These are phyloP conservation scores for Falciphora oryzae DNA, from an alignment of 2,329 filamentous ascomycete species.

Conservation along the genomic window DNA sequence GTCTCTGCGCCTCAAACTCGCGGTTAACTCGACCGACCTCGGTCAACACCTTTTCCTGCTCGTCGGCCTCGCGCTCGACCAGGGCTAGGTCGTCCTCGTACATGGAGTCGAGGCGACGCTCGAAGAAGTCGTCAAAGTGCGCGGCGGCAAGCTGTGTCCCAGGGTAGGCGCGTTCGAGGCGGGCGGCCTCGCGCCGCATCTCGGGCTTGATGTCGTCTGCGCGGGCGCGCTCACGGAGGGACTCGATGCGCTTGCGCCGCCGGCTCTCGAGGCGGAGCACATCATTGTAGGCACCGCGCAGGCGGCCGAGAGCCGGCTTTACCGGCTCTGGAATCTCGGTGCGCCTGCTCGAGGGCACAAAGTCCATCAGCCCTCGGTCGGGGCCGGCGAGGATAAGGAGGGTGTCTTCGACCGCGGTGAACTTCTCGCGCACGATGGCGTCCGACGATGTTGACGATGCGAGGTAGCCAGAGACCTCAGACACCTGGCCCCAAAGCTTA, in stretches of 20 bases:
- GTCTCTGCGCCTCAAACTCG: constrained; percentile 68
- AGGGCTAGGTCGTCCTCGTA: constrained; percentile 76
- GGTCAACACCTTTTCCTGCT: constrained; percentile 67
- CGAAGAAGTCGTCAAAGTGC: constrained; percentile 90
- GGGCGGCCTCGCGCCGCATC: constrained; percentile 74
- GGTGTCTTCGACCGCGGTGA: constrained; percentile 67
- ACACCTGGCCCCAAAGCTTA: constrained; percentile 69
- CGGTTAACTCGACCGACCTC: constrained; percentile 71
- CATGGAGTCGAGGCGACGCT: constrained; percentile 64
- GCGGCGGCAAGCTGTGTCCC: constrained; percentile 79
- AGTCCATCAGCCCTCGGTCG: constrained; percentile 77
- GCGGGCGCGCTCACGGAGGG: constrained; percentile 70
- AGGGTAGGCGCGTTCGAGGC: constrained; percentile 79
- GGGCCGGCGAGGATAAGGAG: constrained; percentile 72
- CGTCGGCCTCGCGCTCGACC: constrained; percentile 63
- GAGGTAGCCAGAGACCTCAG: constrained; percentile 83
- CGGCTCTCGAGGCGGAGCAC: constrained; percentile 76
- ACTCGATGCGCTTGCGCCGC: constrained; percentile 72
- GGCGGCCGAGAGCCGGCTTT: constrained; percentile 68
- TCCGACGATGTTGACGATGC: constrained; percentile 54
- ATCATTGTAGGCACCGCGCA: constrained; percentile 80
- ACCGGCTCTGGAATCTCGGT: constrained; percentile 75
- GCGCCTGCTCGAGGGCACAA: constrained; percentile 78
- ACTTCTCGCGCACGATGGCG: constrained; percentile 66
- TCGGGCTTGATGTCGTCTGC: constrained; percentile 85